Conservation (phyloP, 352 stramenopile species). For the Phytophthora colocasiae region DNA sequence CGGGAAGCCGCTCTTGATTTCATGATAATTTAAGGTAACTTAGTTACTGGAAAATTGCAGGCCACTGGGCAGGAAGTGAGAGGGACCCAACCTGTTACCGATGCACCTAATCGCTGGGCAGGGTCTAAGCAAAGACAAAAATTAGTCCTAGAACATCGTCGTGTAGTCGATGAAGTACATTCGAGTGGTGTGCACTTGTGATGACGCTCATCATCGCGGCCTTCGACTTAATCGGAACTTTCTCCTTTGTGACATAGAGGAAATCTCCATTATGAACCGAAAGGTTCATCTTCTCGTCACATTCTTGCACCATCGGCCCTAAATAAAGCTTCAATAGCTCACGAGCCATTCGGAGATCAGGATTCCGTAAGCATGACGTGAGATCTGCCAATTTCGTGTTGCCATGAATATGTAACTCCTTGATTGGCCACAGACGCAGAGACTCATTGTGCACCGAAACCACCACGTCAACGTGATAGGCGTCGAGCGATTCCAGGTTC, state of each 20-base stretch:
- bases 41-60: too few species aligned
- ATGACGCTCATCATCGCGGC: background rate
- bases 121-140: background rate
- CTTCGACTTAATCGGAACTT: background rate
- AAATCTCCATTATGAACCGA: background rate
- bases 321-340: background rate
- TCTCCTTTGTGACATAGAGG: background rate
- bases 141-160: background rate
- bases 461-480: background rate
- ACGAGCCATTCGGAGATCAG: background rate
- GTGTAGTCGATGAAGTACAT: background rate
- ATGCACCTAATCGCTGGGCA: background rate
- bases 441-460: background rate
- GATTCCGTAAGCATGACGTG: background rate
- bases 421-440: background rate
- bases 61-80: too few species aligned
- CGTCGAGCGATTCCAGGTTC: background rate
- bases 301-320: background rate
- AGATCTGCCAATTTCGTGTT: background rate
- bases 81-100: too few species aligned
- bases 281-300: background rate
- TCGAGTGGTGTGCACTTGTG: background rate
- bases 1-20: too few species aligned
- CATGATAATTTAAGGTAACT: too few species aligned
- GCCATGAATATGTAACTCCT: background rate